Evolutionary conservation across 1,284 basidiomycete genomes (phyloP), one percentile per base, ranked within the genome.

Genomic region (Exobasidium rhododendri): DNA sequence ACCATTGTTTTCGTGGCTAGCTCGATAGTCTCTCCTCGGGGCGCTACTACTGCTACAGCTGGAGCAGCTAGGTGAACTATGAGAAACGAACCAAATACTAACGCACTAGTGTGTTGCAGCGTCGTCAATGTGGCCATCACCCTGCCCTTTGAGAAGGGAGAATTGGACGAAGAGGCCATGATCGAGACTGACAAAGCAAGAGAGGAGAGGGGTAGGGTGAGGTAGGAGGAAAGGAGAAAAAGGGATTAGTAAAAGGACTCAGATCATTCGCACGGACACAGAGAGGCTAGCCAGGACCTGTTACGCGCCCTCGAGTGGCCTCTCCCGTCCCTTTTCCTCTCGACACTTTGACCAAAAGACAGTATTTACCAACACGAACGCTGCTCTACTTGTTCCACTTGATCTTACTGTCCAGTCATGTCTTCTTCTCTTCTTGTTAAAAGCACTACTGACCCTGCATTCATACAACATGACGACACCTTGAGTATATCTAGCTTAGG

Each of bases 51-150:
- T 4, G 68, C 63, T 11, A 64, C 56, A 20, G 60, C 55, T 22
- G 69, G 69, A n/a, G 66, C 68, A 13, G 65, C 65, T 14, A 71
- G 43, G 54, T 71, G 70, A 20, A 63, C 55, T 5, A 56, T 13
- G 2, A 56, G 35, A 35, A 56, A 56, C 2, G 40, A 14, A 31
- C 55, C 55, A 35, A 56, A 35, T 35, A 45, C 55, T 29, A 47
- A 10, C n/a, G 55, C 55, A 45, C 14, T n/a, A 6, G 17, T 3
- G 22, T 56, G 55, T 50, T 50, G 47, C 7, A 50, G 10, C 7
- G 47, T 50, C 7, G 47, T 50, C 47, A 50, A 31, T 31, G 47
- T 50, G 14, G 47, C 22, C 24, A 50, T 50, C 7, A 31, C 22
- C 20, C 47, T 7, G 14, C 24, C 47, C 47, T 20, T 7, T 10